Conservation (phyloP, 129 eudicot species). For the Helichrysum umbraculigerum region DNA sequence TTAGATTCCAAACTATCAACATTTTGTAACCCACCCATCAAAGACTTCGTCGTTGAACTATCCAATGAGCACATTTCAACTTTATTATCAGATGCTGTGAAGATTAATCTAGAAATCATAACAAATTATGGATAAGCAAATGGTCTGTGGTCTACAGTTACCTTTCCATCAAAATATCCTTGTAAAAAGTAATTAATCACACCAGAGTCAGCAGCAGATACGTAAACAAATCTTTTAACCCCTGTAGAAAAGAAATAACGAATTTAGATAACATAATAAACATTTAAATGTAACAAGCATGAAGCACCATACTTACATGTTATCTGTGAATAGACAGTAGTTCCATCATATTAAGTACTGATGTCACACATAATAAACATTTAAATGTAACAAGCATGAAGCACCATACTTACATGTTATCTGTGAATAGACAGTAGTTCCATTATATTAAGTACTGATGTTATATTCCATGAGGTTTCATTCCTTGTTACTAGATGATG, state of each 20-base stretch:
- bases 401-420: neutral
- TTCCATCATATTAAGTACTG: conserved; percentile 5
- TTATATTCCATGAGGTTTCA: conserved; percentile 12
- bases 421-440: conserved; percentile 8
- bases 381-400: conserved; percentile 3
- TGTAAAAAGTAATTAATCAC: conserved; percentile 69
- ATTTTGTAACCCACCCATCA: neutral
- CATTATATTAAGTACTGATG: conserved; percentile 2
- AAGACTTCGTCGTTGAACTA: neutral
- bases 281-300: conserved; percentile 5
- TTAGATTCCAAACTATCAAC: neutral
- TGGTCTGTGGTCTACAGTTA: conserved; percentile 34
- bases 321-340: conserved; percentile 6
- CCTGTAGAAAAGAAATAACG: conserved; percentile 37
- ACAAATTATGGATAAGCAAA: neutral
- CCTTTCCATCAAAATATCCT: conserved; percentile 98
- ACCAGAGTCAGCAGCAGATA: conserved; percentile 96
- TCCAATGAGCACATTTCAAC: neutral
- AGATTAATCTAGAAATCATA: neutral
- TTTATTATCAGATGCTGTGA: neutral
- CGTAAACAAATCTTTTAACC: conserved; percentile 78
- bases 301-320: neutral
- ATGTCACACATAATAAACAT: neutral
- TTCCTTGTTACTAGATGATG: conserved; percentile 7
- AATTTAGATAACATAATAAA: neutral